Base-by-base conservation (phyloP, 2,329 filamentous ascomycete genomes). In the Ceratocystis lukuohia region DNA sequence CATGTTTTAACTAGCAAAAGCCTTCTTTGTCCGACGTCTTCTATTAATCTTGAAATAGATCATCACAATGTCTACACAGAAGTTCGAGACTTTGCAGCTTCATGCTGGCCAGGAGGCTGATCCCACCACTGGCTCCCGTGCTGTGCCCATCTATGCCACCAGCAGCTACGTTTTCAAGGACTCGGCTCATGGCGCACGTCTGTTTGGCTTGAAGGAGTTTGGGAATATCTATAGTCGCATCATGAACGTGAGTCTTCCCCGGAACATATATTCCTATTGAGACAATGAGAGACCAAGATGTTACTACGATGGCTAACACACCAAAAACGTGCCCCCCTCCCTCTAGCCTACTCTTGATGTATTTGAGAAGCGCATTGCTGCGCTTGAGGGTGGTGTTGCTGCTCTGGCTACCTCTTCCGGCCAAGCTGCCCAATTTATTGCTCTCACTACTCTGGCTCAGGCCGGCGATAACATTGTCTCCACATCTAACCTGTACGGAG, bases 171-270 rank as follows among this genome's bases (percentile, higher is more conserved):
- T 85, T 65, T 99, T 99, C 84, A 88, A 97, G 84, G 90, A 97
- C 79, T 96, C 91, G 64, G 93, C 91, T 62, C 94, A 97, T 73
- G 94, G 91, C 69, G 94, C 94, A 66, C 87, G 91, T 75, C 87
- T 99, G 53, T 99, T 99, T 74, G 89, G 91, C 74, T 89, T 99
- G 76, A 95, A 97, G 80, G 91, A 97, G 78, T 88, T 90, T 72
- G 94, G 92, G 77, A 97, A 97, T 79, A 96, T 97, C 76, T 99
- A 99, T 82, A 94, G 88, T 75, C 90, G 94, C 70, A 91, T 99
- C 72, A 91, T 89, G 88, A 96, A 97, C 77, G 89, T 91, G 17
- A 10, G 15, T 48, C 10, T 5, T 12, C 12, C 17, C 50, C 25
- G 17, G 22, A 17, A 3, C 2, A 12, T 41, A 17, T 15, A 5